These are phyloP conservation scores for Zalaria obscura DNA, from an alignment of 2,329 filamentous ascomycete species.

Conservation along the genomic window DNA sequence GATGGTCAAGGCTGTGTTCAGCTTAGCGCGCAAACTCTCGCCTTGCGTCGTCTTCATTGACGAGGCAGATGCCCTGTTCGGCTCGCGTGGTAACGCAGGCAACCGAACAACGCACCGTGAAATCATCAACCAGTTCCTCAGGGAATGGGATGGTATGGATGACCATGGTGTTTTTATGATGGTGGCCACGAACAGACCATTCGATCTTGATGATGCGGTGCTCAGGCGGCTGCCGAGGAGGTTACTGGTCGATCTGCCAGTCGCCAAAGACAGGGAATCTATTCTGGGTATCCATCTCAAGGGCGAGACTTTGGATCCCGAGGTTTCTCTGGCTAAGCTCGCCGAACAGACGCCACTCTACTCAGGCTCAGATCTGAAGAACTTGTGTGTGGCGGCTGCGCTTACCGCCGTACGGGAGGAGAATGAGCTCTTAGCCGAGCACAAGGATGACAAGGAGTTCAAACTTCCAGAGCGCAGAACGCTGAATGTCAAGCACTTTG, in stretches of 20 bases:
- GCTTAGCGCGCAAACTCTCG: constrained; percentile 75
- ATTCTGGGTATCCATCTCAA: constrained; percentile 60
- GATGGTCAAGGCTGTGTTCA: constrained; percentile 85
- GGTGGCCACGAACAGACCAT: constrained; percentile 92
- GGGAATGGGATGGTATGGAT: constrained; percentile 92
- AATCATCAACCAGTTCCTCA: constrained; percentile 90
- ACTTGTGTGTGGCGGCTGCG: constrained; percentile 65
- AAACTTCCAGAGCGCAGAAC: constrained; percentile 55
- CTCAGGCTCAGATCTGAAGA: constrained; percentile 74
- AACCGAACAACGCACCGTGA: constrained; percentile 65
- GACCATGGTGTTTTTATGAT: constrained; percentile 78
- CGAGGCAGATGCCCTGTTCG: constrained; percentile 86
- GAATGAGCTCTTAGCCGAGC: constrained; percentile 26
- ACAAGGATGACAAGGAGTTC: constrained; percentile 28
- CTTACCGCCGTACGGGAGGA: constrained; percentile 70
- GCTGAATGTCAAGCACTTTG: constrained; percentile 60
- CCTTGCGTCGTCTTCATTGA: constrained; percentile 95
- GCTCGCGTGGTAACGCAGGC: constrained; percentile 52
- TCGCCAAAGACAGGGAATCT: constrained; percentile 48
- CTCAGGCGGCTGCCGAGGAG: constrained; percentile 61
- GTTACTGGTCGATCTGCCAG: constrained; percentile 59
- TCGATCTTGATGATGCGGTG: constrained; percentile 83
- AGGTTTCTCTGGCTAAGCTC: constrained; percentile 47
- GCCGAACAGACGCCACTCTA: constrained; percentile 60
- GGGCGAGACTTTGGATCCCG: constrained; percentile 47